Evolutionary conservation across 371 early-diverging fungal genomes (phyloP).

Genomic region (Mycotypha africana): DNA sequence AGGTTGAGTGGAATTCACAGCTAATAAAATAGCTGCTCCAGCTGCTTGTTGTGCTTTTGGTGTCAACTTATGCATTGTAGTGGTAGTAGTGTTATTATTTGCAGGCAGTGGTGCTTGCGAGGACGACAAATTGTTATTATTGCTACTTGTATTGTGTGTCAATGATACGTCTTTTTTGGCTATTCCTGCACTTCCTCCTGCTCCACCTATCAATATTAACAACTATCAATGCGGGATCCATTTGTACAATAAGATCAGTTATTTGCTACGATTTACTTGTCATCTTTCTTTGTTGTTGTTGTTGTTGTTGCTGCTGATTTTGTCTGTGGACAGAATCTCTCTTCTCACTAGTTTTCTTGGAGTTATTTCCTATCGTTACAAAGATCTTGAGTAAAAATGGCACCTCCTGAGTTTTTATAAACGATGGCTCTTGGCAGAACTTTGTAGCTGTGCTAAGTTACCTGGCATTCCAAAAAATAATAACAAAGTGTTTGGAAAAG

Average conservation of each 20-base stretch:
- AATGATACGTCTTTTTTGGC: too few species aligned
- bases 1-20: slow-evolving; percentile 17
- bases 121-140: not conserved
- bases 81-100: slow-evolving; percentile 6
- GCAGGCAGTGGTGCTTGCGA: not conserved
- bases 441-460: not conserved
- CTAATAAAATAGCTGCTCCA: slow-evolving; percentile 23
- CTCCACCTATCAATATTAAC: too few species aligned
- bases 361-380: slow-evolving; percentile 16
- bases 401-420: not conserved
- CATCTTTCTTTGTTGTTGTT: not conserved
- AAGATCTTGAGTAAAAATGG: too few species aligned
- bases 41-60: slow-evolving; percentile 18
- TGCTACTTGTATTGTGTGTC: not conserved
- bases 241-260: too few species aligned
- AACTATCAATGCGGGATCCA: too few species aligned
- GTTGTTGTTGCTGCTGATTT: slow-evolving; percentile 7
- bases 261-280: too few species aligned
- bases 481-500: too few species aligned
- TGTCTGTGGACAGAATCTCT: slow-evolving; percentile 13
- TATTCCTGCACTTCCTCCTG: too few species aligned
- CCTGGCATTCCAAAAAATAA: too few species aligned
- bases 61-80: slow-evolving; percentile 1
- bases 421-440: not conserved
- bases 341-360: slow-evolving; percentile 14